A percentile compares a stretch with the other conserved stretches of the same genome.
Conservation (phyloP, 257 asterid genomes). For the Salvia hispanica region DNA sequence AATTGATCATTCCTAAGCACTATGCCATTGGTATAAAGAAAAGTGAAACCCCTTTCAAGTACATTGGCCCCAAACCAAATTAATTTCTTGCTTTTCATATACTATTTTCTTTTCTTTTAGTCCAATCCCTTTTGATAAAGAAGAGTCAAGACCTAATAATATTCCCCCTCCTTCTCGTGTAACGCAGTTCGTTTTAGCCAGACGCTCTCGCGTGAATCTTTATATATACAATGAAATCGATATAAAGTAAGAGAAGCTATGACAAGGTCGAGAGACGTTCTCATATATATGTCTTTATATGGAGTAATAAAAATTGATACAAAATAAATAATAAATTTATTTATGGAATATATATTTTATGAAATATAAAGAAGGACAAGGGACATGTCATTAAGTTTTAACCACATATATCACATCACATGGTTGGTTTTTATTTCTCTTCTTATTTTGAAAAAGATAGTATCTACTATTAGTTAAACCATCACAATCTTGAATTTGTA, state of each 20-base stretch:
- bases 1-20: conserved; percentile 31
- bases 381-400: neutral
- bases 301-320: too few relatives aligned
- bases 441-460: too few relatives aligned
- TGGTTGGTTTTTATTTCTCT: conserved; percentile 2
- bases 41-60: conserved; percentile 30
- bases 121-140: conserved; percentile 12
- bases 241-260: too few relatives aligned
- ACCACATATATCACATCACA: conserved; percentile 19
- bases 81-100: conserved; percentile 14
- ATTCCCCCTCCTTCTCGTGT: conserved; percentile 1
- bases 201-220: too few relatives aligned
- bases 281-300: neutral
- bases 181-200: neutral
- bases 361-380: neutral
- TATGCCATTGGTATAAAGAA: conserved; percentile 17
- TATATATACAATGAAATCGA: too few relatives aligned
- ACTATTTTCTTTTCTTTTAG: conserved; percentile 5
- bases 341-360: neutral
- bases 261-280: too few relatives aligned
- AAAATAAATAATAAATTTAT: too few relatives aligned
- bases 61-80: conserved; percentile 28
- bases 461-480: conserved; percentile 17
- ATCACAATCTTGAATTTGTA: conserved; percentile 39
- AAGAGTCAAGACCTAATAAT: conserved; percentile 19